Evolutionary conservation across 352 stramenopile genomes (phyloP).

Genomic region (Globisporangium cystogenes): DNA sequence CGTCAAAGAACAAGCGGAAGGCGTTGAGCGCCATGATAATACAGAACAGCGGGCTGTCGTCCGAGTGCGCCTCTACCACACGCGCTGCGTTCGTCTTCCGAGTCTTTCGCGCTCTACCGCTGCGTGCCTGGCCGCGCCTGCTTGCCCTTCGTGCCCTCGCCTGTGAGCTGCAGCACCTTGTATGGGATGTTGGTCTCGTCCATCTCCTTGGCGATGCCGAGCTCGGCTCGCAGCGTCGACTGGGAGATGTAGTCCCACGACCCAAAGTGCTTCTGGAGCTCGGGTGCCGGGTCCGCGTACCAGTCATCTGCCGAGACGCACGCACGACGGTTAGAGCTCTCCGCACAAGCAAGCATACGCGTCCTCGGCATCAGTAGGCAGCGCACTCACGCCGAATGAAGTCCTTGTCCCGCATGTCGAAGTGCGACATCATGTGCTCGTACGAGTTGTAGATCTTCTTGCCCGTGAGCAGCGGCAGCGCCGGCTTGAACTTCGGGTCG

Average conservation of each 20-base stretch:
- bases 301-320: conserved; percentile 47
- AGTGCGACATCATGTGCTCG: conserved; percentile 87
- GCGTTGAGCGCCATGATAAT: neutral
- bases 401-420: conserved; percentile 79
- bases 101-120: conserved; percentile 7
- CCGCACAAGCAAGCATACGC: neutral
- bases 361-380: too few relatives aligned
- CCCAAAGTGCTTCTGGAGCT: conserved; percentile 84
- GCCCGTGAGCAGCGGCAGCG: conserved; percentile 52
- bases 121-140: conserved; percentile 15
- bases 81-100: neutral
- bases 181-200: conserved; percentile 86
- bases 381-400: conserved; percentile 74
- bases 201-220: conserved; percentile 76
- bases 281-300: conserved; percentile 63
- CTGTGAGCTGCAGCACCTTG: conserved; percentile 78
- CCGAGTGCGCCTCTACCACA: neutral
- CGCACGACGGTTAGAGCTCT: neutral
- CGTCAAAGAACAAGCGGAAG: too few relatives aligned
- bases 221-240: conserved; percentile 71
- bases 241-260: conserved; percentile 87
- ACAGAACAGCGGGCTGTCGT: too few relatives aligned
- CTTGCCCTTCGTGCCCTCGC: conserved; percentile 51
- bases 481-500: conserved; percentile 74
- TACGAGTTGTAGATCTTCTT: conserved; percentile 86